Evolutionary conservation across 345 rosid species (phyloP), one percentile per base, ranked within the genome.

Genomic region (Nephelium lappaceum): DNA sequence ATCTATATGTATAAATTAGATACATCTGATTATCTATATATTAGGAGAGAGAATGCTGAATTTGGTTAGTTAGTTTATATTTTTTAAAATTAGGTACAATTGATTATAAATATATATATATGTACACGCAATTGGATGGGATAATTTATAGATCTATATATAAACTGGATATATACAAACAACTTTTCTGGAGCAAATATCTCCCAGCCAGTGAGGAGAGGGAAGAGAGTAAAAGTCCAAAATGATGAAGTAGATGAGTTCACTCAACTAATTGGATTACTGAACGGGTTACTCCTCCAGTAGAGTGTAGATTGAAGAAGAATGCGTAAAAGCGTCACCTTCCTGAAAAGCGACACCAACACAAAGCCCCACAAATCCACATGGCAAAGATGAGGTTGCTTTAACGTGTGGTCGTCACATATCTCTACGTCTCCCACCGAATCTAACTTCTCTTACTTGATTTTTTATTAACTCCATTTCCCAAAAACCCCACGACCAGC

Each of bases 381-480:
- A 91, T 88, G 94, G 85, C 84, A 21, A 62, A 80, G 96, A 93
- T 89, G 86, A 89, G 93, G 88, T 91, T 87, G 85, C 96, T 80
- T 78, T 82, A 92, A 90, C 96, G 93, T 90, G 95, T 90, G 98
- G 96, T 85, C 92, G 77, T 88, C 98, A 90, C 98, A 86, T 88
- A 84, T 71, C 75, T 76, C 67, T 76, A 41, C 43, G 16, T 60
- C 71, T 62, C 57, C 42, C 68, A 68, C 49, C 73, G 27, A 69
- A 72, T 62, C 76, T 24, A 21, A 9, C 60, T 16, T 10, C 45
- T 51, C 25, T 8, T 18, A n/a, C 8, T n/a, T n/a, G n/a, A 19
- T 58, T 58, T 58, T 58, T 58, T n/a, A 8, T 60, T 60, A n/a
- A n/a, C 51, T 60, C 19, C 24, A 19, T 60, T 60, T 60, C 27